These are phyloP conservation scores for Coniella vitis DNA, from an alignment of 2,329 filamentous ascomycete genomes.

Conservation along the genomic window DNA sequence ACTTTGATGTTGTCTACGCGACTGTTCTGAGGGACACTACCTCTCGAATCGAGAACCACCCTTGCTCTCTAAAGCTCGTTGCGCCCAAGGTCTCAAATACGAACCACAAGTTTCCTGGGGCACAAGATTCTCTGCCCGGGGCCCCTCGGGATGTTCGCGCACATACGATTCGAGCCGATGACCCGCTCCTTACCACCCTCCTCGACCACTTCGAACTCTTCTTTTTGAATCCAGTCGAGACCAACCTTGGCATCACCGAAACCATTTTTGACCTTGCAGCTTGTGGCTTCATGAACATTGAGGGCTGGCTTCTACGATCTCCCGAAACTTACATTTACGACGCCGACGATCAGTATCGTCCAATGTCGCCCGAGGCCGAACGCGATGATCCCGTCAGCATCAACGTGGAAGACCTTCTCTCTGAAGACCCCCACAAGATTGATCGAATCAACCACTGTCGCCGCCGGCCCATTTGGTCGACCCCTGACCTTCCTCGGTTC, in stretches of 20 bases:
- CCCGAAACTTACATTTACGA: conserved; percentile 57
- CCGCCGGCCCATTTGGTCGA: conserved; percentile 46
- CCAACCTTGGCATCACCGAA: conserved; percentile 82
- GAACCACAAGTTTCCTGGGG: conserved; percentile 48
- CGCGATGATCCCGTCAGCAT: conserved; percentile 25
- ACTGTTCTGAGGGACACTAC: conserved; percentile 65
- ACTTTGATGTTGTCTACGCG: conserved; percentile 68
- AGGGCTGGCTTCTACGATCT: conserved; percentile 82
- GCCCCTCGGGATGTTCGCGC: conserved; percentile 53
- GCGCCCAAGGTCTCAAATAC: conserved; percentile 51
- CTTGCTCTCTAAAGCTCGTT: conserved; percentile 64
- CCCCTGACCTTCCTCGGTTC: conserved; percentile 44
- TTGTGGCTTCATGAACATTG: conserved; percentile 77
- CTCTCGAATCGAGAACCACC: conserved; percentile 62
- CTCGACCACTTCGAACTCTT: conserved; percentile 70
- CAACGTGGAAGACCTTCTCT: conserved; percentile 7
- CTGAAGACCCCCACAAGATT: conserved; percentile 35
- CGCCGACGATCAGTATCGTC: conserved; percentile 29
- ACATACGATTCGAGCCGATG: conserved; percentile 56
- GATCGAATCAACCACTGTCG: conserved; percentile 44
- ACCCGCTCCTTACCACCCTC: conserved; percentile 58
- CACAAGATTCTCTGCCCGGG: conserved; percentile 50
- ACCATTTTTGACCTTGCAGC: conserved; percentile 73
- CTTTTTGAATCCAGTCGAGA: conserved; percentile 84
- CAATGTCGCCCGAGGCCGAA: conserved; percentile 18